Base-by-base conservation (phyloP, 1,284 basidiomycete genomes). In the Inonotus obliquus region DNA sequence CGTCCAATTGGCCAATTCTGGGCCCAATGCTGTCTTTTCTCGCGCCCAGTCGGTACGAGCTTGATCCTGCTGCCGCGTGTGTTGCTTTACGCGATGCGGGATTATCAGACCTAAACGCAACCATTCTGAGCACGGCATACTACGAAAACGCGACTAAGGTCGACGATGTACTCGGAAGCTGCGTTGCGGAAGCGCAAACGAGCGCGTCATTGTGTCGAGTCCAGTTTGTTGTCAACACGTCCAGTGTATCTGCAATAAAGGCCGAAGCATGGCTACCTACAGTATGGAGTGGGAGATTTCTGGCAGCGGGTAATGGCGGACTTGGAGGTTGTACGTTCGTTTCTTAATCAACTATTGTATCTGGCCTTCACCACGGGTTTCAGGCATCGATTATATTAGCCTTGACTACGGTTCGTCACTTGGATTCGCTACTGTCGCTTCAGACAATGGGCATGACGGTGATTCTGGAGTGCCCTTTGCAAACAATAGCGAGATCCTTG, bases 371-470 rank as follows among this genome's bases (percentile, higher is more conserved):
- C 19, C 41, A n/a, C 17, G 10, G 9, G 35, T 49, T 4, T 23
- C 54, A 73, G 72, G 69, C 48, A 69, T 72, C 37, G 61, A 67
- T 35, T 73, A 72, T 48, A 23, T 19, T 3, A 61, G 67, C 14
- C 63, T 73, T 3, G 64, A 65, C 53, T 70, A 70, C 25, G 67
- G 69, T 10, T 52, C 69, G 10, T 63, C 67, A 2, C 57, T 72
- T 4, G 65, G 69, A 25, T 67, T 67, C 57, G 71, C 70, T 2
- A 65, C 68, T 9, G 61, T 72, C 32, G 71, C 65, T 3, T 66
- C 69, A 1, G 68, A 73, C 64, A 72, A 69, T 49, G 72, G 72
- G 4, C 71, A 71, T 62, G 69, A 72, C 49, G 71, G 71, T 2
- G 55, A 64, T n/a, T 60, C 52, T 17, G 69, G 69, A 1, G 10